Percentiles rank a stretch among this genome's conserved stretches.
Conservation (phyloP, 208 protist species). For the Acanthamoeba divionensis region DNA sequence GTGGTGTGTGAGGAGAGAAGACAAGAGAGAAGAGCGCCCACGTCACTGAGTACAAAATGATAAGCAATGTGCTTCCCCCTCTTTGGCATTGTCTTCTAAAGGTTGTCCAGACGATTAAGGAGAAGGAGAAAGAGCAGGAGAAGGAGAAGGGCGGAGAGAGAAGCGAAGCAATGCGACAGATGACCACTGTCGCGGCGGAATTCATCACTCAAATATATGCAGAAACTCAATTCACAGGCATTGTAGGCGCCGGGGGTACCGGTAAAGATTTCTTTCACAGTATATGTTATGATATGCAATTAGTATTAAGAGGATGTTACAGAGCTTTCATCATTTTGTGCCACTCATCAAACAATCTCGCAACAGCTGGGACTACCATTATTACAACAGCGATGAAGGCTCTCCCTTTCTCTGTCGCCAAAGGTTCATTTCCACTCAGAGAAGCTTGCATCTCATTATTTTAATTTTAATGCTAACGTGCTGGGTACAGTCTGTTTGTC, state of each 20-base stretch:
- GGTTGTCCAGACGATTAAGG: not conserved
- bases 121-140: not conserved
- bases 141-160: not conserved
- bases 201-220: not conserved
- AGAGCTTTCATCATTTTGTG: not conserved
- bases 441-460: not conserved
- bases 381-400: slow-evolving; percentile 2
- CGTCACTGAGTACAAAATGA: too few relatives aligned
- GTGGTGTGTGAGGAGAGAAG: too few relatives aligned
- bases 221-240: not conserved
- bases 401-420: not conserved
- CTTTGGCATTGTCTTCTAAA: not conserved
- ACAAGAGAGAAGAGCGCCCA: too few relatives aligned
- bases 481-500: not conserved
- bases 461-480: not conserved
- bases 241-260: slow-evolving; percentile 7
- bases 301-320: too few relatives aligned
- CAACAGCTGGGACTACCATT: not conserved
- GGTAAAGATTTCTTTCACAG: too few relatives aligned
- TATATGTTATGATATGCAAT: too few relatives aligned
- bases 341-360: too few relatives aligned
- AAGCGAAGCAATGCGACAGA: slow-evolving; percentile 1
- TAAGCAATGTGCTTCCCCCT: not conserved
- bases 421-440: not conserved
- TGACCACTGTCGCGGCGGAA: not conserved